A percentile compares a stretch with the other conserved stretches of the same genome.
Conservation (phyloP, 345 rosid genomes). For the Turritis glabra region DNA sequence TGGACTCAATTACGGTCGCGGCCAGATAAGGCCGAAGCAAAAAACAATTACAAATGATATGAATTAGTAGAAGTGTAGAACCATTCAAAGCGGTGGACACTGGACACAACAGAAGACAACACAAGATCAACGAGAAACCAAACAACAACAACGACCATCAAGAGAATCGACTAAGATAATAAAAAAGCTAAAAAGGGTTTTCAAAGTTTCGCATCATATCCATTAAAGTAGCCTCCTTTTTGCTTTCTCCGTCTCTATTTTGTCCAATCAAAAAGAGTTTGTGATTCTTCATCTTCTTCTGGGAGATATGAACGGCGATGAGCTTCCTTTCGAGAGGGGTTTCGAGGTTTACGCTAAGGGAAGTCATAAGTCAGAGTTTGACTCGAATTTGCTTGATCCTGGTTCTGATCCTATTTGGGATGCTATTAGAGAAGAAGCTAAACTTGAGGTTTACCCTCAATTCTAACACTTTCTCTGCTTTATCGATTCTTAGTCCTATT, state of each 20-base stretch:
- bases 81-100: constrained; percentile 39
- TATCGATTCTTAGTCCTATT: background rate
- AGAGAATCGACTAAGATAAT: constrained; percentile 2
- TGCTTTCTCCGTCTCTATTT: background rate
- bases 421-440: constrained; percentile 75
- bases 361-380: constrained; percentile 42
- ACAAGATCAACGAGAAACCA: constrained; percentile 23
- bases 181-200: background rate
- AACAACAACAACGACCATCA: constrained; percentile 19
- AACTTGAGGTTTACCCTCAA: constrained; percentile 58
- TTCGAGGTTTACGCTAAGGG: constrained; percentile 74
- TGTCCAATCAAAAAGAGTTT: constrained; percentile 23
- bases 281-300: constrained; percentile 27
- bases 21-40: constrained; percentile 19
- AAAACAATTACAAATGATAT: background rate
- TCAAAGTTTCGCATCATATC: background rate
- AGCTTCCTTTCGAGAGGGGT: constrained; percentile 60
- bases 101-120: constrained; percentile 25
- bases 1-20: constrained; percentile 34
- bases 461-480: constrained; percentile 10
- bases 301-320: constrained; percentile 22
- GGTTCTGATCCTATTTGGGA: constrained; percentile 84
- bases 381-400: constrained; percentile 35
- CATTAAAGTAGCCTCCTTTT: constrained; percentile 25
- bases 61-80: no score